A percentile compares a stretch with the other conserved stretches of the same genome.
phyloP scores from a whole-genome alignment of 2,329 filamentous ascomycete species.

The Epichloe glyceriae region DNA sequence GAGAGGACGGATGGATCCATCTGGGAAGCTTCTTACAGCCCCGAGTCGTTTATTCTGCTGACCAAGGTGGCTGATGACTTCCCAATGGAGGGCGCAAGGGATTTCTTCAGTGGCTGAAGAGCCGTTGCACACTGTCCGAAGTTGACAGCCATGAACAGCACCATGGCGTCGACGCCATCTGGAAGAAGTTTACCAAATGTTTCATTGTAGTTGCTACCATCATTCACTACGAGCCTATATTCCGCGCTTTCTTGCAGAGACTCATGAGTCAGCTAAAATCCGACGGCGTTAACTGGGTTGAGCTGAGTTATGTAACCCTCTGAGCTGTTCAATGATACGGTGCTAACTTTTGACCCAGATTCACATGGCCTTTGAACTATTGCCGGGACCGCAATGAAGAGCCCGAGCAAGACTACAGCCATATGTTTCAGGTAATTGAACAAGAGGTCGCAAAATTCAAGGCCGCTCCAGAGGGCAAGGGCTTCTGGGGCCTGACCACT shows the following conservation, averaged over 20 bases:
- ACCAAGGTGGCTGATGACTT: slow-evolving; percentile 58
- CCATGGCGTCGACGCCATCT: slow-evolving; percentile 71
- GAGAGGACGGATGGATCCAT: slow-evolving; percentile 36
- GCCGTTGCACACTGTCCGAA: slow-evolving; percentile 56
- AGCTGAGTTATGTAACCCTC: slow-evolving; percentile 41
- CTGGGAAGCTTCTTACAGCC: slow-evolving; percentile 53
- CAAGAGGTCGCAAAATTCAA: slow-evolving; percentile 73
- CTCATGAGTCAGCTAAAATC: slow-evolving; percentile 59
- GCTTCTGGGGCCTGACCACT: slow-evolving; percentile 73
- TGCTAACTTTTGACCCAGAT: slow-evolving; percentile 24
- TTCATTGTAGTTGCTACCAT: slow-evolving; percentile 64
- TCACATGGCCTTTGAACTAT: slow-evolving; percentile 62
- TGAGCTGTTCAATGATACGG: background rate
- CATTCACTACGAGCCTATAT: slow-evolving; percentile 84
- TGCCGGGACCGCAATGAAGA: slow-evolving; percentile 49
- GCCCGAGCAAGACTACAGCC: slow-evolving; percentile 53
- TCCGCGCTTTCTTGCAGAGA: slow-evolving; percentile 58
- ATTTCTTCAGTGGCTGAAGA: slow-evolving; percentile 67
- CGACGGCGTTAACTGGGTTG: slow-evolving; percentile 77
- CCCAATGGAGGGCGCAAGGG: slow-evolving; percentile 53
- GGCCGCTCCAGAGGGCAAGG: slow-evolving; percentile 51
- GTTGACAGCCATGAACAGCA: slow-evolving; percentile 68
- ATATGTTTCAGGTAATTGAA: slow-evolving; percentile 59
- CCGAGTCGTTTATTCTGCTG: slow-evolving; percentile 44
- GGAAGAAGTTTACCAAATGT: slow-evolving; percentile 65